phyloP scores from a whole-genome alignment of 768 basidiomycete genomes.

The Scleroderma bovista region DNA sequence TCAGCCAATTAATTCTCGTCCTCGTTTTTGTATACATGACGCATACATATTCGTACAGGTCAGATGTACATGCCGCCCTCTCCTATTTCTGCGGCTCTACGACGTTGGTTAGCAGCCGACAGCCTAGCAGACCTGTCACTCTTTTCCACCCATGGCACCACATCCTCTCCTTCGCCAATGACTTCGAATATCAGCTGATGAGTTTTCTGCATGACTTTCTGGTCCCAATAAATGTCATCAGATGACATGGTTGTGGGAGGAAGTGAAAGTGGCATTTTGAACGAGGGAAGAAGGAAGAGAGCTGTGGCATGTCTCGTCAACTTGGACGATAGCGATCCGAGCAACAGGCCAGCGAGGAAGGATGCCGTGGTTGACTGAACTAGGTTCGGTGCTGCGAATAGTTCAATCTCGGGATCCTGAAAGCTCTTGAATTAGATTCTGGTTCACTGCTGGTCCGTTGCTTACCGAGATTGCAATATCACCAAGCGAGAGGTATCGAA shows the following conservation, averaged over 20 bases:
- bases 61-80: conserved; percentile 52
- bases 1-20: too few species aligned
- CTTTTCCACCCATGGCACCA: conserved; percentile 12
- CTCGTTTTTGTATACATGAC: too few species aligned
- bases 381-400: conserved; percentile 53
- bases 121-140: conserved; percentile 1
- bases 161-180: conserved; percentile 20
- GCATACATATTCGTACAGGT: conserved; percentile 2
- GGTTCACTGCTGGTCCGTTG: background rate
- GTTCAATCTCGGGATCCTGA: conserved; percentile 31
- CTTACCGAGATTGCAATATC: conserved; percentile 8
- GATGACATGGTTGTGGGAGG: conserved; percentile 35
- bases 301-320: background rate
- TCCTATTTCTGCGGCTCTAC: conserved; percentile 28
- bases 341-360: conserved; percentile 31
- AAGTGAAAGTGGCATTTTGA: conserved; percentile 36
- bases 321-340: conserved; percentile 4
- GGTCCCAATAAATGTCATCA: conserved; percentile 33
- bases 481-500: conserved; percentile 45
- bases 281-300: conserved; percentile 45
- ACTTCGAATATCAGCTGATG: conserved; percentile 34
- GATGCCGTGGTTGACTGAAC: conserved; percentile 51
- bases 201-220: conserved; percentile 27
- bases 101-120: conserved; percentile 7
- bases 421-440: background rate